Evolutionary conservation across 768 basidiomycete genomes (phyloP).

Genomic region (Mycena venus): DNA sequence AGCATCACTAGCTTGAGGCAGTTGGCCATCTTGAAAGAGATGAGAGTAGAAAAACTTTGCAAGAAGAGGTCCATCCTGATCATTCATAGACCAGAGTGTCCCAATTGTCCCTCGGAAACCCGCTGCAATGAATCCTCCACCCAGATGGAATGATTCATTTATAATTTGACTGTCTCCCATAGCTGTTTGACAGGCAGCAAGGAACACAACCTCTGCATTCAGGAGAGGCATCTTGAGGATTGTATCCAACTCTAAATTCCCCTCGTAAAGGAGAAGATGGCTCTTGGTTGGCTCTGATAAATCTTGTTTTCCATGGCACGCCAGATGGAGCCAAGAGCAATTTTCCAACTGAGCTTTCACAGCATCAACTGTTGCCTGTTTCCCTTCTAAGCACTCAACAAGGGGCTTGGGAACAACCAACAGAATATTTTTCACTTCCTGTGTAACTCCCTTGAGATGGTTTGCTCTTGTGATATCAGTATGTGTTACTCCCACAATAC

Average conservation of each 20-base stretch:
- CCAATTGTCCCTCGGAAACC: background rate
- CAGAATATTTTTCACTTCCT: background rate
- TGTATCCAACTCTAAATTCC: background rate
- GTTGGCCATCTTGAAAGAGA: background rate
- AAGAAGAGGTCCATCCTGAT: background rate
- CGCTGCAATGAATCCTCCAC: background rate
- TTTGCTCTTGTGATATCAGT: background rate
- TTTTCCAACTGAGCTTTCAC: background rate
- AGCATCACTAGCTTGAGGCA: background rate
- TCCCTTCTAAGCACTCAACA: background rate
- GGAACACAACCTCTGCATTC: background rate
- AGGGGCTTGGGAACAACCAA: background rate
- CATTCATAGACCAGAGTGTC: background rate
- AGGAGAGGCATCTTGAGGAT: background rate
- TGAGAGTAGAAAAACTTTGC: background rate
- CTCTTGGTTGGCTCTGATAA: background rate
- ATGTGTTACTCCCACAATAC: background rate
- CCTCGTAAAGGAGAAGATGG: background rate
- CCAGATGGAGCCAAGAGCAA: background rate
- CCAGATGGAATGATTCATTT: background rate
- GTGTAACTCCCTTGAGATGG: background rate
- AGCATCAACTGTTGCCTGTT: background rate
- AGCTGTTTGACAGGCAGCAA: background rate
- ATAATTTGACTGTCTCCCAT: background rate
- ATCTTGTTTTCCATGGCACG: background rate